phyloP scores from a whole-genome alignment of 73 alveolate species.

The Paramecium sonneborni region DNA sequence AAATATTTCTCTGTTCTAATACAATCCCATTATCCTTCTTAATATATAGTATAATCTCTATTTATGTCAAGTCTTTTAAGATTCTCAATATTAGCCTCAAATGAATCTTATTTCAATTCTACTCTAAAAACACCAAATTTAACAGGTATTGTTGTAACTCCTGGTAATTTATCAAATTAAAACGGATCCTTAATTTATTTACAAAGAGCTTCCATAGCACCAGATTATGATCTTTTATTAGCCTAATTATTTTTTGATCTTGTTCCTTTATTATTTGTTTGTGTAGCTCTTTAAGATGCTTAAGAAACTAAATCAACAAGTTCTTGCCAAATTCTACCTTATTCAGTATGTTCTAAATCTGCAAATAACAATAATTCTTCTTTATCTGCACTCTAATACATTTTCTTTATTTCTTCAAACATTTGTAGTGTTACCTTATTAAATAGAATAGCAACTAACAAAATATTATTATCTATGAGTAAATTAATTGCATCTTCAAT shows the following conservation, averaged over 20 bases:
- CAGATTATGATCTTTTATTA: background rate
- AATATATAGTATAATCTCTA: background rate
- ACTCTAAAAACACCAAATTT: conserved; percentile 9
- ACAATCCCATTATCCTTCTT: conserved; percentile 31
- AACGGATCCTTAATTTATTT: conserved; percentile 16
- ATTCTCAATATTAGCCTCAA: conserved; percentile 19
- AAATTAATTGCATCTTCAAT: conserved; percentile 38
- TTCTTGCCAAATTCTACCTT: conserved; percentile 39
- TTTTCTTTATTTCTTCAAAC: conserved; percentile 51
- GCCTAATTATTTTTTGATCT: background rate
- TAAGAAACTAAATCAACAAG: conserved; percentile 36
- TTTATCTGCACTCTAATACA: background rate
- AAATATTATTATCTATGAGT: background rate
- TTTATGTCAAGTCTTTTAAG: background rate
- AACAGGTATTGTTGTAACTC: background rate
- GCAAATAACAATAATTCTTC: conserved; percentile 51
- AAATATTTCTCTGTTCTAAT: no score
- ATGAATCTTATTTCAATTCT: conserved; percentile 3
- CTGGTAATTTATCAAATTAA: background rate
- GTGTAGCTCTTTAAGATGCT: conserved; percentile 44
- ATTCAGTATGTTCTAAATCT: conserved; percentile 17
- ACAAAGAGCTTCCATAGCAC: conserved; percentile 53
- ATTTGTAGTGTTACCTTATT: background rate
- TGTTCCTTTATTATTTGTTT: conserved; percentile 54
- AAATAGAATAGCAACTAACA: conserved; percentile 15